Percentiles rank a stretch among this genome's conserved stretches.
phyloP scores from a whole-genome alignment of 2,329 filamentous ascomycete genomes.

The Penicillium palitans region DNA sequence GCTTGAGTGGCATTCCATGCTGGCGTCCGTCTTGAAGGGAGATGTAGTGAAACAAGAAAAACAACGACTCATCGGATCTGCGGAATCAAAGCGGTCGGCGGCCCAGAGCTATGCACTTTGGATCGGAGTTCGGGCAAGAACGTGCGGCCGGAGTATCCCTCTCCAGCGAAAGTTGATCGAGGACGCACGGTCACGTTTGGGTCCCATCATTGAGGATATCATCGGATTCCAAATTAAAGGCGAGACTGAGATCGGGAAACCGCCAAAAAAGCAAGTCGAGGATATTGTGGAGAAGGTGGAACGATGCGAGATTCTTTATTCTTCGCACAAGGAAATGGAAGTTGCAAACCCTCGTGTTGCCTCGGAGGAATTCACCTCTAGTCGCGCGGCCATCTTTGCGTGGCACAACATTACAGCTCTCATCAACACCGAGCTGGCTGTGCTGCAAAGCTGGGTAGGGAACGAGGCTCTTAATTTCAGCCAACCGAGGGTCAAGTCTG shows the following conservation, averaged over 20 bases:
- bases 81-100: constrained; percentile 71
- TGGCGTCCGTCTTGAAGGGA: constrained; percentile 90
- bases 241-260: constrained; percentile 85
- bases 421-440: constrained; percentile 90
- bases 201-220: constrained; percentile 78
- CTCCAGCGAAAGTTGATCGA: constrained; percentile 87
- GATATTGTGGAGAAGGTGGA: constrained; percentile 90
- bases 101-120: constrained; percentile 71
- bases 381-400: constrained; percentile 83
- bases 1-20: constrained; percentile 97
- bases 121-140: constrained; percentile 80
- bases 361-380: constrained; percentile 74
- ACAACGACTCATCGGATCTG: constrained; percentile 83
- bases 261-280: constrained; percentile 81
- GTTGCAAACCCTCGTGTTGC: constrained; percentile 72
- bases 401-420: constrained; percentile 98
- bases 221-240: constrained; percentile 93
- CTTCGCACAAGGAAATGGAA: constrained; percentile 73
- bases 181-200: constrained; percentile 72
- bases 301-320: constrained; percentile 80
- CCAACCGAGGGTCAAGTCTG: constrained; percentile 68
- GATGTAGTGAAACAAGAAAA: constrained; percentile 98
- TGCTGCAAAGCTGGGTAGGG: constrained; percentile 93
- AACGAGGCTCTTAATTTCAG: constrained; percentile 93
- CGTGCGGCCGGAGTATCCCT: constrained; percentile 78